Conservation (phyloP, 2,329 filamentous ascomycete species). For the Penicillium sp. region DNA sequence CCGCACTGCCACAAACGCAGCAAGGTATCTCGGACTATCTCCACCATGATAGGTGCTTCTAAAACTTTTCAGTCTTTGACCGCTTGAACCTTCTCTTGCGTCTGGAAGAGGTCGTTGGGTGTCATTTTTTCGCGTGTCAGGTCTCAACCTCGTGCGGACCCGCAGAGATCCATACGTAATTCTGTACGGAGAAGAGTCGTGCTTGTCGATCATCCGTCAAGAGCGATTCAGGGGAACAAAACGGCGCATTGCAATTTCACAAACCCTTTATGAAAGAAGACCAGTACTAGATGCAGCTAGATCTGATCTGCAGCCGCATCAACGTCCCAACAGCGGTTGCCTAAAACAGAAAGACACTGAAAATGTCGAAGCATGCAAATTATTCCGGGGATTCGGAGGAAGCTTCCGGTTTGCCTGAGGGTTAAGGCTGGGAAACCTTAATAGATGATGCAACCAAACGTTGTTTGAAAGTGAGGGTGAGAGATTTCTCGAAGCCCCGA, state of each 20-base stretch:
- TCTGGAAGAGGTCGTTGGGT: background rate
- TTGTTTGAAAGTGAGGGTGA: background rate
- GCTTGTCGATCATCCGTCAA: slow-evolving; percentile 5
- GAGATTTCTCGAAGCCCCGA: background rate
- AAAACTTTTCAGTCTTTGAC: background rate
- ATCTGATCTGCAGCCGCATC: slow-evolving; percentile 2
- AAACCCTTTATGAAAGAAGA: background rate
- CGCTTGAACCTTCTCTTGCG: background rate
- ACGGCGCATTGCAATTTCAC: background rate
- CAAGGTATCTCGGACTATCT: background rate
- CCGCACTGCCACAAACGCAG: background rate
- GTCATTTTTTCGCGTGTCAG: background rate
- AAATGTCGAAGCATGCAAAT: background rate
- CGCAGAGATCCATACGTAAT: background rate
- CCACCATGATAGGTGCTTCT: background rate
- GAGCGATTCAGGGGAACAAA: background rate
- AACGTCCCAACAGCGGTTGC: background rate
- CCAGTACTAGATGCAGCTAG: slow-evolving; percentile 3
- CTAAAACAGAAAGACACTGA: background rate
- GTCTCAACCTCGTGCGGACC: background rate
- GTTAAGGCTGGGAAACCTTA: slow-evolving; percentile 11
- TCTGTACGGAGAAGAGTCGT: background rate
- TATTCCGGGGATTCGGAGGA: background rate
- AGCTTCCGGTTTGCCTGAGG: background rate
- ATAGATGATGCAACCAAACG: background rate